Evolutionary conservation across 2,329 filamentous ascomycete genomes (phyloP), one percentile per base, ranked within the genome.

Genomic region (Phoma sp.): DNA sequence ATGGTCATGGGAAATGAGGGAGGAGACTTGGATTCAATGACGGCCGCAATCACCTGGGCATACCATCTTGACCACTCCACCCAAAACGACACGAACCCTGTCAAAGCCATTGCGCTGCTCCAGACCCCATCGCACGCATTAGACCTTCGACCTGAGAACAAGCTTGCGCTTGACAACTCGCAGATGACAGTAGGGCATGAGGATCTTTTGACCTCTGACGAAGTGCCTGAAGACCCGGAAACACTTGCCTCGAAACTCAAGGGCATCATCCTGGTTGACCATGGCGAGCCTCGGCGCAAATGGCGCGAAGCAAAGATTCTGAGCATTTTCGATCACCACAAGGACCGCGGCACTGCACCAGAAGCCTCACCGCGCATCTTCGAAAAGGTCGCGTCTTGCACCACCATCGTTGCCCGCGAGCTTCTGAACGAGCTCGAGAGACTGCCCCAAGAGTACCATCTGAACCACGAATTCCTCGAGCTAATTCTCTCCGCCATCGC

Each of bases 381-480:
- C 50, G 77, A 81, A 57, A 75, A 65, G 43, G 72, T 75, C 0
- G 78, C 78, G 5, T 78, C 76, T 56, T 81, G 79, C 69, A 79
- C 78, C 1, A 78, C 76, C 3, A 63, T 81, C 6, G 78, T 81
- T 0, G 78, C 78, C 3, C 72, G 78, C 13, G 77, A 79, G 54
- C 78, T 81, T 75, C 74, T 81, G 24, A 71, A 80, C 47, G 78
- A 80, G 59, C 70, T 80, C 2, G 78, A 80, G 58, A 51, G 65
- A 19, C 65, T 80, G 1, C 73, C 75, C 0, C 62, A 77, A 49
- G 78, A 80, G 60, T 81, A 81, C 58, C 78, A 81, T 54, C 69
- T 81, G 70, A 77, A 78, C 5, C 78, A 81, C 54, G 79, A 81
- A 61, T 71, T 81, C 17, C 76, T 81, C n/a, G 78, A 80, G 60